Percentiles rank a stretch among this genome's conserved stretches.
These are phyloP conservation scores for Paspalum notatum DNA, from an alignment of 176 grass and related monocot species.

Conservation along the genomic window DNA sequence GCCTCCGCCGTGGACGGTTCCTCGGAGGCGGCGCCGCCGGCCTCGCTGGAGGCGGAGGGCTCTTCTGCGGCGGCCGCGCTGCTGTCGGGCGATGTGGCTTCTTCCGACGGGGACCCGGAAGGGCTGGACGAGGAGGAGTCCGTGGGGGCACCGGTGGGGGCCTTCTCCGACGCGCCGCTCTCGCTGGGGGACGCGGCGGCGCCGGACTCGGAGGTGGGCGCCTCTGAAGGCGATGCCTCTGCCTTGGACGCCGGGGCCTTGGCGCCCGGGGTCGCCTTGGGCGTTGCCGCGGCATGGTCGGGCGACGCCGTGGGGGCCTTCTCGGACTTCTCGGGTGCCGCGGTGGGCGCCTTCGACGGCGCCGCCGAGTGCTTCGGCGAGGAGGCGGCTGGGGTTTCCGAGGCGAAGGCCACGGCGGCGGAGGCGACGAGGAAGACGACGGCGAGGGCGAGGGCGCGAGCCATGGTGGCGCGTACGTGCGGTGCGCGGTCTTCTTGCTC, in stretches of 20 bases:
- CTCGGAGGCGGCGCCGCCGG: conserved; percentile 21
- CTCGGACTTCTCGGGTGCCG: conserved; percentile 13
- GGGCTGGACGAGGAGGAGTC: conserved; percentile 33
- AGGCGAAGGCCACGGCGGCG: conserved; percentile 15
- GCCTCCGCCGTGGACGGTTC: neutral
- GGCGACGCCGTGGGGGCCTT: conserved; percentile 37
- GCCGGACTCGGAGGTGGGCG: conserved; percentile 15
- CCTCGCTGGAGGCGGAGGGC: neutral
- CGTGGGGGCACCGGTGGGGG: neutral
- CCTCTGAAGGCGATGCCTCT: conserved; percentile 5
- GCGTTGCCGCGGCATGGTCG: neutral
- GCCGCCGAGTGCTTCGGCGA: conserved; percentile 34
- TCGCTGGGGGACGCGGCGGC: conserved; percentile 8
- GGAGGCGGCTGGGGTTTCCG: conserved; percentile 49
- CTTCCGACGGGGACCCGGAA: conserved; percentile 31
- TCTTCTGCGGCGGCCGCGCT: conserved; percentile 20
- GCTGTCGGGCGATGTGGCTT: conserved; percentile 40
- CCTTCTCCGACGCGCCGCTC: neutral
- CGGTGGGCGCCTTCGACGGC: conserved; percentile 40
- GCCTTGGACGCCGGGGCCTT: conserved; percentile 41
- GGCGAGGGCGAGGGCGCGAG: conserved; percentile 23
- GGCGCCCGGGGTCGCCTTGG: conserved; percentile 11
- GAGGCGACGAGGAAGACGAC: conserved; percentile 39
- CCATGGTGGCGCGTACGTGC: conserved; percentile 28
- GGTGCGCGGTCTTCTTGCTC: neutral